Evolutionary conservation across 768 basidiomycete species (phyloP), one percentile per base, ranked within the genome.

Genomic region (Amylocystis lapponica): DNA sequence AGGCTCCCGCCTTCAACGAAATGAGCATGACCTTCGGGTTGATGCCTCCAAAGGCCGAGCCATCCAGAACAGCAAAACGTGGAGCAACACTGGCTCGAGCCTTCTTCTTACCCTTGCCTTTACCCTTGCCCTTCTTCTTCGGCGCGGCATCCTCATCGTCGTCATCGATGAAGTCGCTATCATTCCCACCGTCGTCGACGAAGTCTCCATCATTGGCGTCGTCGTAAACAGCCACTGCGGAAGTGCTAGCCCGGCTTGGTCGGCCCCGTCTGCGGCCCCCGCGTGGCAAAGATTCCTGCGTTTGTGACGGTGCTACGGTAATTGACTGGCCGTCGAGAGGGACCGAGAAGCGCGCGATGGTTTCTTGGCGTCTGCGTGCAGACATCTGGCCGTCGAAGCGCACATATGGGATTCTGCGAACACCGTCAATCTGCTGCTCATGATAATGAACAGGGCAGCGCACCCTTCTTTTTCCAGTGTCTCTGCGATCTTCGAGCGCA

Each of bases 341-440:
- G n/a, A 81, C 65, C 30, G 76, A 81, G 55, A 94, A 94, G 12
- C 67, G 67, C 31, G 79, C 75, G 41, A 94, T 76, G 7, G 84
- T 78, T 51, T 89, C 85, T 62, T 86, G 81, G 13, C 91, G 77
- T 53, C 76, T 72, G 53, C 76, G 81, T 2, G 82, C 84, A n/a
- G 86, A 85, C 79, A 93, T 82, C 53, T 81, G 74, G 1, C 91
- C 91, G 47, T 92, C 91, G 52, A 94, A 91, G 2, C 86, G 80
- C 29, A 85, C 79, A 51, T 78, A 91, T 0, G 80, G 57, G 22
- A 94, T 86, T 0, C 85, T 88, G 49, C 16, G 5, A 22, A 21
- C 26, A 23, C n/a, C n/a, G 10, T 36, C n/a, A 17, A 20, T 37
- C n/a, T n/a, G n/a, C n/a, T n/a, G n/a, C n/a, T n/a, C n/a, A n/a